Percentiles rank a stretch among this genome's conserved stretches.
phyloP scores from a whole-genome alignment of 1,284 basidiomycete genomes.

The Ceratobasidium sp. region DNA sequence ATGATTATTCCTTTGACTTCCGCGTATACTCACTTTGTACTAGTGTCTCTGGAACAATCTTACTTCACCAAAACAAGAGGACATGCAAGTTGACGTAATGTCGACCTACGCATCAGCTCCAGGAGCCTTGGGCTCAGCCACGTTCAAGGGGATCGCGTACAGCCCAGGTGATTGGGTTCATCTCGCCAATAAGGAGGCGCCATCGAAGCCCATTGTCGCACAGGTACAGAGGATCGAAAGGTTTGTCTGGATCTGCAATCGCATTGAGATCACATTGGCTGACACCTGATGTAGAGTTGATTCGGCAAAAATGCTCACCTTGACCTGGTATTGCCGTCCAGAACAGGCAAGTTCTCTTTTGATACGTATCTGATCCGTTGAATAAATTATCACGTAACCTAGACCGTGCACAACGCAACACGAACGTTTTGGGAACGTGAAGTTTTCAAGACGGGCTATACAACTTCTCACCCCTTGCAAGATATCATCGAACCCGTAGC shows the following conservation, averaged over 20 bases:
- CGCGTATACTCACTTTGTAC: conserved; percentile 4
- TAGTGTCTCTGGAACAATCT: conserved; percentile 80
- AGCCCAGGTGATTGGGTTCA: conserved; percentile 90
- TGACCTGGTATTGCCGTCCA: conserved; percentile 91
- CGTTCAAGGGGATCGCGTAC: conserved; percentile 84
- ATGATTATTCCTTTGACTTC: conserved; percentile 6
- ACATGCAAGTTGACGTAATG: conserved; percentile 54
- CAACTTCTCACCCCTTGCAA: conserved; percentile 76
- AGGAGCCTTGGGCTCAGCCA: conserved; percentile 77
- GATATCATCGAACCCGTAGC: conserved; percentile 91
- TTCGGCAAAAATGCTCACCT: conserved; percentile 70
- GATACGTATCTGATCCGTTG: background rate
- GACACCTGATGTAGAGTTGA: background rate
- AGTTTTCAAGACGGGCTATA: conserved; percentile 88
- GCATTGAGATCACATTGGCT: background rate
- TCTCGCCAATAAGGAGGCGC: conserved; percentile 89
- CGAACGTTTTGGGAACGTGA: conserved; percentile 89
- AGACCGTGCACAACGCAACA: conserved; percentile 85
- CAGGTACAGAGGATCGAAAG: conserved; percentile 61
- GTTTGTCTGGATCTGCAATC: background rate
- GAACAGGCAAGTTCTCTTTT: conserved; percentile 71
- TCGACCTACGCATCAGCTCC: conserved; percentile 64
- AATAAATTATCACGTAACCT: conserved; percentile 32
- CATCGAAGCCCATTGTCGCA: conserved; percentile 85
- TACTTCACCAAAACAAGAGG: conserved; percentile 57